Base-by-base conservation (phyloP, 495 filamentous ascomycete genomes). In the Neurospora sp. region DNA sequence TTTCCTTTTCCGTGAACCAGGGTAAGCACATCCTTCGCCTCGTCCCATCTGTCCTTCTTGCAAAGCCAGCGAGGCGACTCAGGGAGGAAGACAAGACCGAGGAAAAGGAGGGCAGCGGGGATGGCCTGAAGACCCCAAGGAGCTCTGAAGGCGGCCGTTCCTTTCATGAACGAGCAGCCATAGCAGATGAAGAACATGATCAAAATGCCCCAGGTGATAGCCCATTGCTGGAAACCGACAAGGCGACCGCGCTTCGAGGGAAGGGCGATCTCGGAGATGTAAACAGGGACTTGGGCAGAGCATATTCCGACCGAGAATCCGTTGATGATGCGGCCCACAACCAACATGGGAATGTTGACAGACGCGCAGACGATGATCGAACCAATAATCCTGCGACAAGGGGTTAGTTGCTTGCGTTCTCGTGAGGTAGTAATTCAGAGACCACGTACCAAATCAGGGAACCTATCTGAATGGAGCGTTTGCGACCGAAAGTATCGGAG, bases 51-150 rank as follows among this genome's bases (percentile, higher is more conserved):
- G 74, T 92, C 91, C 70, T 91, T 86, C 77, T 87, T 87, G 38
- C 90, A 91, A 12, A 94, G 82, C 92, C 92, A 95, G 75, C 92
- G 87, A 3, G 92, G 92, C 41, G 90, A 93, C 76, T 94, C 91
- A 8, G 92, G 91, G 10, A 93, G 83, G 73, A 93, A 80, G 59
- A 88, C 77, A 70, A 94, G 83, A 18, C 88, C 90, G 38, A 86
- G 65, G 75, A 89, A 88, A 45, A 93, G 86, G 22, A 91, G 74
- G 53, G 90, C 74, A 12, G 89, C 91, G 0, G 92, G 92, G 70
- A 94, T 81, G 82, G 90, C 90, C 79, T 94, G 92, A 4, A 93
- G 78, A 73, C 87, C 92, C 92, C 92, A 95, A 27, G 92, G 91
- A 27, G 93, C 79, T 41, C 92, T 86, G 83, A 91, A 95, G 35